Percentiles rank a stretch among this genome's conserved stretches.
Evolutionary conservation across 1,284 basidiomycete species (phyloP).

Genomic region (Rhodotorula sp.): DNA sequence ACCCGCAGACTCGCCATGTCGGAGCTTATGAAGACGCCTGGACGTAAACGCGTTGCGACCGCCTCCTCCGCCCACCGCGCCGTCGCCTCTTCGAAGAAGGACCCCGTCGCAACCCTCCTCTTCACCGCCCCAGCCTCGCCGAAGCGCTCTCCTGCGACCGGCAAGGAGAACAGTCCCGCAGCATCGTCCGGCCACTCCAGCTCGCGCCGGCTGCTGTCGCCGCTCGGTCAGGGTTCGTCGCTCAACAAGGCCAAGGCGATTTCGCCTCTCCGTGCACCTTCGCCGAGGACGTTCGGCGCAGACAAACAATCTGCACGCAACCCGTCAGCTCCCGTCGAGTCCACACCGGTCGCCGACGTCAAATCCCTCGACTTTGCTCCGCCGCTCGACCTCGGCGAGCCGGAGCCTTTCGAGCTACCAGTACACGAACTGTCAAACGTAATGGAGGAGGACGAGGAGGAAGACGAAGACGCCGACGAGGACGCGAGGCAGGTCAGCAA

Average conservation of each 20-base stretch:
- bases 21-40: slow-evolving; percentile 39
- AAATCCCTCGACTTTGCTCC: background rate
- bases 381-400: background rate
- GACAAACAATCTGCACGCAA: background rate
- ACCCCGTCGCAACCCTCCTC: slow-evolving; percentile 37
- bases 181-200: background rate
- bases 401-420: background rate
- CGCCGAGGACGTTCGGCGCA: slow-evolving; percentile 8
- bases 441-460: slow-evolving; percentile 25
- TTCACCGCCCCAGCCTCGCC: slow-evolving; percentile 9
- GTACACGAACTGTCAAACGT: slow-evolving; percentile 23
- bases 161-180: slow-evolving; percentile 27
- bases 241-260: background rate
- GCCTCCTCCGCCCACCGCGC: slow-evolving; percentile 1
- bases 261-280: slow-evolving; percentile 5
- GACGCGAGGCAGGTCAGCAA: background rate
- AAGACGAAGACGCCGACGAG: slow-evolving; percentile 5
- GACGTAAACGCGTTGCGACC: slow-evolving; percentile 25
- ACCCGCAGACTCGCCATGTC: slow-evolving; percentile 25
- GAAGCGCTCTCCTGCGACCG: background rate
- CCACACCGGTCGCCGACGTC: background rate
- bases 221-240: background rate
- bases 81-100: slow-evolving; percentile 16
- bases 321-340: background rate
- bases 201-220: slow-evolving; percentile 10